A percentile compares a stretch with the other conserved stretches of the same genome.
These are phyloP conservation scores for Rhytidiadelphus loreus DNA, from an alignment of 225 moss, liverwort and hornwort species.

Conservation along the genomic window DNA sequence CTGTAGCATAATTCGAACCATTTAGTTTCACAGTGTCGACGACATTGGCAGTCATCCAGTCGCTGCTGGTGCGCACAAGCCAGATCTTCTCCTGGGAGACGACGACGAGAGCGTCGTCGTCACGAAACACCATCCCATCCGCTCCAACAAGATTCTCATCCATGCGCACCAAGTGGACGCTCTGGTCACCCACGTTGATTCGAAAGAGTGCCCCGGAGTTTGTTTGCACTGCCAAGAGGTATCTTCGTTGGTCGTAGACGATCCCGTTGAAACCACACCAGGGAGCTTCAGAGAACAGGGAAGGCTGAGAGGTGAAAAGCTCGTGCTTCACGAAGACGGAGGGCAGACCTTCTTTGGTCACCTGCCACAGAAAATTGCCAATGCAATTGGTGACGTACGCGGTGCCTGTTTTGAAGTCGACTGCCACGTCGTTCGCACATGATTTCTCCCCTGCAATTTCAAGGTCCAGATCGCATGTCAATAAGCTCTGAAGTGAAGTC, in stretches of 20 bases:
- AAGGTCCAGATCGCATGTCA: background rate
- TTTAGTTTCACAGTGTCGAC: slow-evolving; percentile 29
- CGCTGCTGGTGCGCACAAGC: slow-evolving; percentile 28
- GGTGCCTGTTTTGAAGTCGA: slow-evolving; percentile 25
- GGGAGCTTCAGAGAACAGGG: slow-evolving; percentile 23
- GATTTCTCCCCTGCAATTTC: slow-evolving; percentile 2
- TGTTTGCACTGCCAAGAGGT: slow-evolving; percentile 37
- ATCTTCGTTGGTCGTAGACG: slow-evolving; percentile 22
- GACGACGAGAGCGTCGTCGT: slow-evolving; percentile 47
- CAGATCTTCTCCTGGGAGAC: slow-evolving; percentile 38
- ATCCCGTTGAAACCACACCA: slow-evolving; percentile 35
- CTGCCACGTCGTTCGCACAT: slow-evolving; percentile 36
- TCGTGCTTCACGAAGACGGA: slow-evolving; percentile 14
- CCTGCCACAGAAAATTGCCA: slow-evolving; percentile 47
- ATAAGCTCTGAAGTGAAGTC: background rate
- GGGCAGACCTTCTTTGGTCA: slow-evolving; percentile 24
- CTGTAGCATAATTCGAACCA: slow-evolving; percentile 11
- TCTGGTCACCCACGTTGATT: slow-evolving; percentile 10
- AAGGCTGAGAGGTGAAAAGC: slow-evolving; percentile 13
- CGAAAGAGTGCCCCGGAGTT: slow-evolving; percentile 57
- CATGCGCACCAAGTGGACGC: slow-evolving; percentile 17
- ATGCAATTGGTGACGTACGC: slow-evolving; percentile 35
- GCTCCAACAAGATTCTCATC: slow-evolving; percentile 22
- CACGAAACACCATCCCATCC: slow-evolving; percentile 39
- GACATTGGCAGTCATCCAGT: slow-evolving; percentile 38